Evolutionary conservation across 2,329 filamentous ascomycete genomes (phyloP).

Genomic region (Calonectria pteridis): DNA sequence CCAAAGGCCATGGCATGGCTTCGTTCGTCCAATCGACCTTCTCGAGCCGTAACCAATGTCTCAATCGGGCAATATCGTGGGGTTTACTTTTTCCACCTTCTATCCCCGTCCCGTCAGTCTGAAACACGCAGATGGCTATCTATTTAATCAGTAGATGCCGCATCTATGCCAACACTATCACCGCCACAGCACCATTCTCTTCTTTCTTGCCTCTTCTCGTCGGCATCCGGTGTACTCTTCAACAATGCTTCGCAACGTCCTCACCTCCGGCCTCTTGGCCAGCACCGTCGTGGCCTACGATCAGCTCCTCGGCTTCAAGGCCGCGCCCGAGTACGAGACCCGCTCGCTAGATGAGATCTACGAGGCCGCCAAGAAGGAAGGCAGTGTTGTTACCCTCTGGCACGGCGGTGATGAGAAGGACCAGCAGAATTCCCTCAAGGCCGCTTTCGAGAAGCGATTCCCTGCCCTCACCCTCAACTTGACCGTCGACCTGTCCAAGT

Average conservation of each 20-base stretch:
- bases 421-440: constrained; percentile 55
- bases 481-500: constrained; percentile 68
- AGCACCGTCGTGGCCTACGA: constrained; percentile 37
- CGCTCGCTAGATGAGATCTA: constrained; percentile 64
- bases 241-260: constrained; percentile 25
- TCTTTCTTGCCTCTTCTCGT: neutral
- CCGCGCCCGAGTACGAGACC: constrained; percentile 52
- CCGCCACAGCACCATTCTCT: neutral
- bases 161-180: neutral
- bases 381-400: constrained; percentile 59
- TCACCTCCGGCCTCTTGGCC: constrained; percentile 22
- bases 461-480: constrained; percentile 64
- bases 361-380: constrained; percentile 61
- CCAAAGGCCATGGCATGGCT: neutral
- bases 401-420: constrained; percentile 61
- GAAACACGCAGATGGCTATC: neutral
- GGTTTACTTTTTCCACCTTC: neutral
- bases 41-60: neutral
- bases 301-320: constrained; percentile 39
- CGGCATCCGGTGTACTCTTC: neutral
- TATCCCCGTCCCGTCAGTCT: neutral
- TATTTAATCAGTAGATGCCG: neutral
- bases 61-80: neutral
- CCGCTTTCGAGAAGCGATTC: constrained; percentile 60
- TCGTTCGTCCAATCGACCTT: neutral